Percentiles rank a stretch among this genome's conserved stretches.
phyloP scores from a whole-genome alignment of 495 filamentous ascomycete species.

The Aspergillus wentii region DNA sequence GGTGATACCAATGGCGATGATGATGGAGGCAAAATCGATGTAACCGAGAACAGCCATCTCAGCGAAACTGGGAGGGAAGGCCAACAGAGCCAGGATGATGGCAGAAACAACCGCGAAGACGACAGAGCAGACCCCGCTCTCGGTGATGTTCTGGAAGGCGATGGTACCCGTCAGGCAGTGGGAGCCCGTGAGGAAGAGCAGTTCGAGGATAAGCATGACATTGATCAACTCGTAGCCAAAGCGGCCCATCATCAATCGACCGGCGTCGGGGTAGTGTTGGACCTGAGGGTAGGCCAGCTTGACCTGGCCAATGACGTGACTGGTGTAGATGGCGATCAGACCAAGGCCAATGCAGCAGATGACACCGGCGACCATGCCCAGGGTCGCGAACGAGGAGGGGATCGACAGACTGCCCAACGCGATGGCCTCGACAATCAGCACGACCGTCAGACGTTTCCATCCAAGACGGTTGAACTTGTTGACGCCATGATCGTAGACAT shows the following conservation, averaged over 20 bases:
- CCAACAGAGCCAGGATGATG: constrained; percentile 53
- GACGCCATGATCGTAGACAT: constrained; percentile 18
- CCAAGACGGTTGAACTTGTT: constrained; percentile 30
- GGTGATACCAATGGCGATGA: constrained; percentile 59
- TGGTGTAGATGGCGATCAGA: constrained; percentile 63
- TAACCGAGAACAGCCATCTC: constrained; percentile 56
- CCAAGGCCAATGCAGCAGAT: constrained; percentile 54
- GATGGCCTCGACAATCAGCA: constrained; percentile 60
- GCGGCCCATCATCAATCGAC: constrained; percentile 53
- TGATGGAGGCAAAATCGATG: constrained; percentile 58
- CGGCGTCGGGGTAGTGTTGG: constrained; percentile 61
- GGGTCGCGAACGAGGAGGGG: constrained; percentile 50
- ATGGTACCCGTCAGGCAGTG: constrained; percentile 69
- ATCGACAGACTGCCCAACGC: constrained; percentile 57
- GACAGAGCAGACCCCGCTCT: constrained; percentile 58
- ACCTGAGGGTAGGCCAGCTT: constrained; percentile 61
- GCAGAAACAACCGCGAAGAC: constrained; percentile 58
- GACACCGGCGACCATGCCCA: constrained; percentile 55
- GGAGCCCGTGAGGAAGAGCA: constrained; percentile 64
- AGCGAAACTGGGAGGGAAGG: constrained; percentile 50
- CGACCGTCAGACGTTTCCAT: constrained; percentile 31
- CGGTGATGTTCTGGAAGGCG: constrained; percentile 56
- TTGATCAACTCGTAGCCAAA: constrained; percentile 59
- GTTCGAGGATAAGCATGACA: constrained; percentile 53
- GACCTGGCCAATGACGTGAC: constrained; percentile 65